Evolutionary conservation across 2,329 filamentous ascomycete genomes (phyloP).

Genomic region (Xylariaceae sp.): DNA sequence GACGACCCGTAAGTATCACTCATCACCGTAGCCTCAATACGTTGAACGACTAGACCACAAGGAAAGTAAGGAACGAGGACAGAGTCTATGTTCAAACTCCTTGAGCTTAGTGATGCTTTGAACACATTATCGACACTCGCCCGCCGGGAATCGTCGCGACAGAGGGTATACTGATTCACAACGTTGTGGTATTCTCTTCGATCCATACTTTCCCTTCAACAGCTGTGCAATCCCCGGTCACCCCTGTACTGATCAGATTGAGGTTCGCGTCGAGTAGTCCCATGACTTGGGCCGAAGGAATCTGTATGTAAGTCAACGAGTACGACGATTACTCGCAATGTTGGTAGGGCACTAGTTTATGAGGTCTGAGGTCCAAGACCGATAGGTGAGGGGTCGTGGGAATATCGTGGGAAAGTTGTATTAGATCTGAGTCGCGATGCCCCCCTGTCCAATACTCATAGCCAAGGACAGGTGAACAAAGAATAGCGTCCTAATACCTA

Average conservation of each 20-base stretch:
- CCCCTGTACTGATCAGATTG: slow-evolving; percentile 10
- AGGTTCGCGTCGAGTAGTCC: not conserved
- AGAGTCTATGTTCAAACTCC: no score
- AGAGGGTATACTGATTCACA: not conserved
- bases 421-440: not conserved
- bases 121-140: no score
- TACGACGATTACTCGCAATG: no score
- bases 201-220: slow-evolving; percentile 43
- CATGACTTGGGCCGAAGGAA: not conserved
- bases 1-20: slow-evolving; percentile 38
- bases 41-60: no score
- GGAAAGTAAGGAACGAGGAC: no score
- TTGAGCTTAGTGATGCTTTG: no score
- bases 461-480: not conserved
- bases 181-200: slow-evolving; percentile 46
- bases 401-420: not conserved
- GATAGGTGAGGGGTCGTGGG: no score
- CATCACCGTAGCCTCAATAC: not conserved
- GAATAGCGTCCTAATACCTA: no score
- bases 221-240: slow-evolving; percentile 27
- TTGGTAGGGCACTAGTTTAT: no score
- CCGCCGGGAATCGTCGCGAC: no score
- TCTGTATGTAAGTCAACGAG: no score
- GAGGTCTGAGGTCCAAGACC: no score
- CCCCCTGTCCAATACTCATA: not conserved